Conservation (phyloP, 1,139 yeast genomes). For the Saccharomycopsis phalli region DNA sequence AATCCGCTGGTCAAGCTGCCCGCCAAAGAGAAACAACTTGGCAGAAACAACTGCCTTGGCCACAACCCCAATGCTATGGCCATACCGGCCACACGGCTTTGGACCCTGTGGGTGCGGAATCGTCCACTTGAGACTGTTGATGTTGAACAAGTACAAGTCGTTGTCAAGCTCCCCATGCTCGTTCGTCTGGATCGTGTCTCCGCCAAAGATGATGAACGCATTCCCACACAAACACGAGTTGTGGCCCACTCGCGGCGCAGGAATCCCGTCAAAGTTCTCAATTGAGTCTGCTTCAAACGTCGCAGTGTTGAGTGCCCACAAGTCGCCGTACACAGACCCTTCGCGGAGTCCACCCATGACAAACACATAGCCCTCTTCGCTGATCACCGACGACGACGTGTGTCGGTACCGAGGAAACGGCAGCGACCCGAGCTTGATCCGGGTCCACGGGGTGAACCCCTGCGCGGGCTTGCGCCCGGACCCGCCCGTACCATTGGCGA, state of each 20-base stretch:
- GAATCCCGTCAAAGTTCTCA: constrained; percentile 61
- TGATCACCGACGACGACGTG: constrained; percentile 66
- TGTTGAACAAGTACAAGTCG: constrained; percentile 79
- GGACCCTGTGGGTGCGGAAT: constrained; percentile 75
- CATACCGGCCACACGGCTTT: constrained; percentile 89
- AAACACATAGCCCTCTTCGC: constrained; percentile 76
- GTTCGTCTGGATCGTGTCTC: constrained; percentile 86
- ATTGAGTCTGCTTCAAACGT: constrained; percentile 50
- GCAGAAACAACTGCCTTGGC: constrained; percentile 60
- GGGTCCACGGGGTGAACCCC: constrained; percentile 61
- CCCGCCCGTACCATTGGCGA: constrained; percentile 23
- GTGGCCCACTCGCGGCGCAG: constrained; percentile 96
- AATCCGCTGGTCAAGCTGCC: constrained; percentile 83
- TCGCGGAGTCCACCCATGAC: constrained; percentile 95
- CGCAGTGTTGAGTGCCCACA: constrained; percentile 57
- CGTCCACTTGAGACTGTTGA: constrained; percentile 85
- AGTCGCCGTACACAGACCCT: constrained; percentile 87
- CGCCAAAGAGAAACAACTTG: constrained; percentile 82
- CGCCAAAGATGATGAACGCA: constrained; percentile 92
- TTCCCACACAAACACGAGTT: constrained; percentile 88
- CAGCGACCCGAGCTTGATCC: constrained; percentile 59
- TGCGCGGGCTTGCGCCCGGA: too few species aligned
- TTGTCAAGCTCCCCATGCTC: constrained; percentile 77
- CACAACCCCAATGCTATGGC: constrained; percentile 66
- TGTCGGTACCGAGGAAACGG: constrained; percentile 96